These are phyloP conservation scores for Hygrophoropsis aurantiaca DNA, from an alignment of 768 basidiomycete species.

Conservation along the genomic window DNA sequence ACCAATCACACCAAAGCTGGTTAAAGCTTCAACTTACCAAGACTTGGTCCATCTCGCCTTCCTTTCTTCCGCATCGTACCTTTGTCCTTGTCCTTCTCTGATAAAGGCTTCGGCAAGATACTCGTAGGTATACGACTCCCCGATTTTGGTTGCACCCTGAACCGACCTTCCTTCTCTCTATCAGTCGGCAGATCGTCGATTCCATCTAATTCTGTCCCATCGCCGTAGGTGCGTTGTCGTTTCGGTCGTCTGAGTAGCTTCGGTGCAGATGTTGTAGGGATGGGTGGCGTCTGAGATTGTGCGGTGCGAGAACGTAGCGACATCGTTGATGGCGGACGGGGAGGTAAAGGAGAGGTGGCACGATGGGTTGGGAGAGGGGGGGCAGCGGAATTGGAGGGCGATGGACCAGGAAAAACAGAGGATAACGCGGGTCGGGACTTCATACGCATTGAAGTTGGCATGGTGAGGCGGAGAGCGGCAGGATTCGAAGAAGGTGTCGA, in stretches of 20 bases:
- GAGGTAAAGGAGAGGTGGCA: constrained; percentile 57
- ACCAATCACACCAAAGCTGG: background rate
- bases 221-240: constrained; percentile 73
- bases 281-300: constrained; percentile 23
- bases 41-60: constrained; percentile 43
- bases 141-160: constrained; percentile 72
- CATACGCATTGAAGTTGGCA: constrained; percentile 79
- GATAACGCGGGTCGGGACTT: constrained; percentile 76
- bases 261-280: constrained; percentile 49
- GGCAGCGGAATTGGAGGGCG: constrained; percentile 25
- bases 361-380: constrained; percentile 40
- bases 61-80: constrained; percentile 59
- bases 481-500: constrained; percentile 80
- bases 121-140: constrained; percentile 61
- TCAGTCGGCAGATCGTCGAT: constrained; percentile 89
- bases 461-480: constrained; percentile 76
- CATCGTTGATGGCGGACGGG: constrained; percentile 58
- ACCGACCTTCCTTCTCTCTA: constrained; percentile 76
- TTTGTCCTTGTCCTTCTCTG: constrained; percentile 44
- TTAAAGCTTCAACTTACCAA: constrained; percentile 38
- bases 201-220: constrained; percentile 86
- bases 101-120: constrained; percentile 40
- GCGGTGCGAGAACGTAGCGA: constrained; percentile 42
- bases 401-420: constrained; percentile 62
- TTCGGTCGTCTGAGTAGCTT: constrained; percentile 78